Base-by-base conservation (phyloP, 805 yeast genomes). In the Candida lessepsii region DNA sequence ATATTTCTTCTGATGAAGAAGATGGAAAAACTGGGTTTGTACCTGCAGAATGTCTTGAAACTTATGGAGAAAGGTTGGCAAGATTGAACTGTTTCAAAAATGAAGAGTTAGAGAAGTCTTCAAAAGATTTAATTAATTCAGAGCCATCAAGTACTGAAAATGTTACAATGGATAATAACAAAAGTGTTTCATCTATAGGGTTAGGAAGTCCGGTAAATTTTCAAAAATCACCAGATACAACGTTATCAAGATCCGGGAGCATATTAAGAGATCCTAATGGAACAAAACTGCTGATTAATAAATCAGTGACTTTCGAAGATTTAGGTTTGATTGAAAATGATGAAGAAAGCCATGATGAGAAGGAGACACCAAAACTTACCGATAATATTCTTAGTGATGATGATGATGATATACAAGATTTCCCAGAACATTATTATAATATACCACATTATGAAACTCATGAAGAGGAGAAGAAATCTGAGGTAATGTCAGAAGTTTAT, bases 41-140 rank as follows among this genome's bases (percentile, higher is more conserved):
- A 2, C 99, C 99, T 1, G 98, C 97, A 1, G 99, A 93, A 59
- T 80, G 93, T 42, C 66, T 93, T 26, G 99, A 93, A 61, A 87
- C 96, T 0, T 89, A 86, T 46, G 84, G 81, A 34, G 99, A 93
- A 62, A 71, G 98, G 43, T 64, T 93, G 39, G 99, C 99, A 0
- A 72, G 98, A 41, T 69, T 90, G 29, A 93, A 93, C 58, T 86
- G 96, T 62, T 87, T 91, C 78, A 83, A 87, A 50, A 91, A 91
- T 62, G 96, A 87, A 59, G 87, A 83, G 41, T 57, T 75, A 21
- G 83, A 77, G 52, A 58, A 66, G 41, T 33, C 50, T 17, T 48
- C 57, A 1, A 47, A 32, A 35, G 53, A 49, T 28, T 31, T 47
- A 6, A 39, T 26, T 19, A 17, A 28, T 20, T 41, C 48, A 1